phyloP scores from a whole-genome alignment of 306 rosid genomes.

The barrel medic (Medicago truncatula) region MtrunA17r5.0-ANR NC_053043.1:8989001-8989500 shows the following conservation, averaged over 20 bases:
- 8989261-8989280: conserved; percentile 15
- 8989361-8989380: neutral
- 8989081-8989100: too few relatives aligned
- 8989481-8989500: neutral
- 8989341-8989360: conserved; percentile 19
- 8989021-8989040: too few relatives aligned
- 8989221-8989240: conserved; percentile 1
- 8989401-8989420: neutral
- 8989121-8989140: too few relatives aligned
- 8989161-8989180: too few relatives aligned
- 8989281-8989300: neutral
- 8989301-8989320: conserved; percentile 49
- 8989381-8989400: neutral
- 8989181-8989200: too few relatives aligned
- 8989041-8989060: too few relatives aligned
- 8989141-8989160: too few relatives aligned
- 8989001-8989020: too few relatives aligned
- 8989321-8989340: neutral
- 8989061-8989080: too few relatives aligned
- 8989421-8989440: neutral
- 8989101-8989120: too few relatives aligned
- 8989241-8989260: neutral
- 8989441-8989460: conserved; percentile 10
- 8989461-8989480: neutral
- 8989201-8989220: neutral